These are phyloP conservation scores for Sclerotinia minor DNA, from an alignment of 2,329 filamentous ascomycete species.

Conservation along the genomic window DNA sequence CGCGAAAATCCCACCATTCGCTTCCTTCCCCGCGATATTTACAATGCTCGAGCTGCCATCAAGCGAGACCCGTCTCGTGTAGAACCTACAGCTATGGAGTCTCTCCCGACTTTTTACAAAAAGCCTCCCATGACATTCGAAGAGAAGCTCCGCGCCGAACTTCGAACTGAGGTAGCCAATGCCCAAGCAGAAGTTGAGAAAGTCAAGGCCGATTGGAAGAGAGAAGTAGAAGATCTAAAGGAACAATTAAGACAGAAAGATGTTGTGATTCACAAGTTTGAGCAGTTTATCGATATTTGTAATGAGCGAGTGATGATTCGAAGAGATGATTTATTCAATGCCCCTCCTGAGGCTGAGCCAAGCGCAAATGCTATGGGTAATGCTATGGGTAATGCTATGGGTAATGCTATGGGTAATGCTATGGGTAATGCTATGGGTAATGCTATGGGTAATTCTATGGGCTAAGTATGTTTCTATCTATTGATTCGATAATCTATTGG, in stretches of 20 bases:
- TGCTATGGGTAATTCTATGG: conserved; percentile 22
- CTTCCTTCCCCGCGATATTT: conserved; percentile 64
- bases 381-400: conserved; percentile 21
- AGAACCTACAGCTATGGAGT: conserved; percentile 57
- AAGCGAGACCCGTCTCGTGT: conserved; percentile 65
- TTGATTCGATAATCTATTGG: conserved; percentile 5
- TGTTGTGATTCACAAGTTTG: conserved; percentile 61
- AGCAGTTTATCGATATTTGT: conserved; percentile 70
- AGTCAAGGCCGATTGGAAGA: conserved; percentile 55
- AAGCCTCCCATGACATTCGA: conserved; percentile 64
- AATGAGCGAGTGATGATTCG: conserved; percentile 66
- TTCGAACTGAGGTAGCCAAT: conserved; percentile 60
- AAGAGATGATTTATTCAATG: conserved; percentile 51
- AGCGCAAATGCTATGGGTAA: conserved; percentile 31
- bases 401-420: conserved; percentile 23
- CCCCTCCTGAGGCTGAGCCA: conserved; percentile 27
- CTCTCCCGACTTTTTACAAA: conserved; percentile 64
- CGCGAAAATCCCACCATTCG: conserved; percentile 63
- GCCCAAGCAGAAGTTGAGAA: conserved; percentile 58
- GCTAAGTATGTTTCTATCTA: background rate
- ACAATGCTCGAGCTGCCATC: conserved; percentile 66
- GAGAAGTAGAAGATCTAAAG: conserved; percentile 59
- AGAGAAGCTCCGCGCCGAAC: conserved; percentile 62
- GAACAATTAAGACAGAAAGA: conserved; percentile 63
- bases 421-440: conserved; percentile 29